Evolutionary conservation across 176 grass and related monocot genomes (phyloP), one percentile per base, ranked within the genome.

Genomic region (Puya raimondii): DNA sequence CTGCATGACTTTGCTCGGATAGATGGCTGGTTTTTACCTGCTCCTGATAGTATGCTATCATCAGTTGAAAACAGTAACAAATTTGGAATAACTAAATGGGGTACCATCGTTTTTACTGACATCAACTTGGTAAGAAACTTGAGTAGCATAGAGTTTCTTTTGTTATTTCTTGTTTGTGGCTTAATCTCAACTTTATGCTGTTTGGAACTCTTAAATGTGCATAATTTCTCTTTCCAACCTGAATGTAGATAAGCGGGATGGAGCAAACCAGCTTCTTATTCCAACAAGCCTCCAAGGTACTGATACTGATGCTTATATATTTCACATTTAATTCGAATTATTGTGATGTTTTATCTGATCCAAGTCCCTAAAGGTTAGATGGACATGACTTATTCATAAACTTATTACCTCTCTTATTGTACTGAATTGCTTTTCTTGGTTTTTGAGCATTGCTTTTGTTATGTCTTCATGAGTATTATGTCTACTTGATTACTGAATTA

Each of bases 221-320:
- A 26, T 80, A 23, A 76, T 57, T 72, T 53, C 6, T 72, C 51
- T 67, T 50, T 73, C 48, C 58, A 16, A n/a, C 71, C 4, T 73
- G 11, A 82, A 77, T 78, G 82, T 78, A 96, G 92, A 88, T 96
- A 81, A 92, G 88, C 76, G 92, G 92, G 57, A 96, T 96, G 92
- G 92, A 96, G 81, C 92, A 96, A 79, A 96, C 86, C 48, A 96
- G 92, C 49, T 96, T 96, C 66, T 85, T 96, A 69, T 96, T 96
- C 80, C 92, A 96, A 76, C 92, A 96, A 85, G 86, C 88, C 86
- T 91, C 92, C 11, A 87, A 78, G 92, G 92, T 96, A 89, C 64
- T 17, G 13, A 17, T 23, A 50, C 11, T 66, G 23, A 27, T 21
- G 16, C 58, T 23, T 42, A 27, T 12, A 5, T 14, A 66, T 48